A percentile compares a stretch with the other conserved stretches of the same genome.
phyloP scores from a whole-genome alignment of 1,139 yeast species.

The Arxiozyma slooffiae region DNA sequence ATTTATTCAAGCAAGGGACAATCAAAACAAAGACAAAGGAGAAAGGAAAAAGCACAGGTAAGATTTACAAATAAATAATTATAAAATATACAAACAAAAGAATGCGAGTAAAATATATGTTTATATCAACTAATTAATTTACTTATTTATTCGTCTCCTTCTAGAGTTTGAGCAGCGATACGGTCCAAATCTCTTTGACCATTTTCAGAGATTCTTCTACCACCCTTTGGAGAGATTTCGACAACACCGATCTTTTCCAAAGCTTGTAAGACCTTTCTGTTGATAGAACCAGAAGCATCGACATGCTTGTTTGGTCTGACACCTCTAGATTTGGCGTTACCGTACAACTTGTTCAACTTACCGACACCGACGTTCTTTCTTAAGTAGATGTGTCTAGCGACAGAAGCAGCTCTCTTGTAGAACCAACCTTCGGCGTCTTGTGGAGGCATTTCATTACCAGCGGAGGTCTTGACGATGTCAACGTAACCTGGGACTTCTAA shows the following conservation, averaged over 20 bases:
- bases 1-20: too few relatives aligned
- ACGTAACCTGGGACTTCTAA: slow-evolving; percentile 99
- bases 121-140: background rate
- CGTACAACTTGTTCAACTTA: slow-evolving; percentile 97
- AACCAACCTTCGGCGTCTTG: slow-evolving; percentile 99
- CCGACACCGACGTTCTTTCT: slow-evolving; percentile 99
- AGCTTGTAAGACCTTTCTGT: slow-evolving; percentile 97
- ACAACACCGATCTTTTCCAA: slow-evolving; percentile 97
- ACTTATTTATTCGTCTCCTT: slow-evolving; percentile 61
- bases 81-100: too few relatives aligned
- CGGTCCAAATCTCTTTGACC: slow-evolving; percentile 99
- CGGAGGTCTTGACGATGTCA: slow-evolving; percentile 98
- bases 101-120: too few relatives aligned
- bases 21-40: too few relatives aligned
- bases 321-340: slow-evolving; percentile 99
- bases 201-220: slow-evolving; percentile 98
- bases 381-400: slow-evolving; percentile 99
- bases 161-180: slow-evolving; percentile 98
- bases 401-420: slow-evolving; percentile 99
- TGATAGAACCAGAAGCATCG: slow-evolving; percentile 97
- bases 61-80: too few relatives aligned
- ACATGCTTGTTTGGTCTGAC: slow-evolving; percentile 97
- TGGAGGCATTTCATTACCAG: slow-evolving; percentile 99
- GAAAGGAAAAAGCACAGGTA: too few relatives aligned
- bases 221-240: slow-evolving; percentile 96